phyloP scores from a whole-genome alignment of 352 stramenopile species.

The Phytopythium mirpurense region DNA sequence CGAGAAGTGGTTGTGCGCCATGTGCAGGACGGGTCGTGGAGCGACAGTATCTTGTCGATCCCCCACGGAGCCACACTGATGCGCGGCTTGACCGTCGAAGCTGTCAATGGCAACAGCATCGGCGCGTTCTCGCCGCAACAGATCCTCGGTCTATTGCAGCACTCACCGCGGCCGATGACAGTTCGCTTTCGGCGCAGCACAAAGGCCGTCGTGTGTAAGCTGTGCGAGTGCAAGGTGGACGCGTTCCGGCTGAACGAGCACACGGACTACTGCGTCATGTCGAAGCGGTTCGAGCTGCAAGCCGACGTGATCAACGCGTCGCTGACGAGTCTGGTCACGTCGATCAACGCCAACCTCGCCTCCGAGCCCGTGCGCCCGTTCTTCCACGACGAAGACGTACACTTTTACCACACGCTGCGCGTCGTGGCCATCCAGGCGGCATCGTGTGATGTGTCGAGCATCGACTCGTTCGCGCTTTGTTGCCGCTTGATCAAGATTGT shows the following conservation, averaged over 20 bases:
- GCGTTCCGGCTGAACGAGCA: constrained; percentile 61
- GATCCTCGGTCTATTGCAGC: constrained; percentile 62
- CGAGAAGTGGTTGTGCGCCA: constrained; percentile 65
- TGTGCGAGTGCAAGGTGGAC: constrained; percentile 76
- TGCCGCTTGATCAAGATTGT: constrained; percentile 75
- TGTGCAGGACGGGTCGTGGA: constrained; percentile 30
- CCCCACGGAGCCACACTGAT: constrained; percentile 33
- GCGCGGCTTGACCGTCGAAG: constrained; percentile 56
- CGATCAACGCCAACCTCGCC: constrained; percentile 52
- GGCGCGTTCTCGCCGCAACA: constrained; percentile 28
- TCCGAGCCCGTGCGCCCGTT: constrained; percentile 27
- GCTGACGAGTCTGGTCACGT: constrained; percentile 44
- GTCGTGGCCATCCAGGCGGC: constrained; percentile 69
- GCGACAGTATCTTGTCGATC: constrained; percentile 33
- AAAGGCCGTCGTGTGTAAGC: constrained; percentile 58
- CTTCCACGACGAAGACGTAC: constrained; percentile 51
- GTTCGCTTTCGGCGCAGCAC: constrained; percentile 52
- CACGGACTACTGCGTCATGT: constrained; percentile 78
- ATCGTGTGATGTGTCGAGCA: constrained; percentile 60
- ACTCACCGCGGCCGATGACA: constrained; percentile 47
- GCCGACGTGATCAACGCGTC: constrained; percentile 73
- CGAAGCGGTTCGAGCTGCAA: constrained; percentile 67
- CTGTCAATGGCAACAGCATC: constrained; percentile 47
- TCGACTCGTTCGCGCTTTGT: constrained; percentile 76
- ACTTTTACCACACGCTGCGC: constrained; percentile 68